phyloP scores from a whole-genome alignment of 1,139 yeast species.

The Suhomyces chickasaworum region DNA sequence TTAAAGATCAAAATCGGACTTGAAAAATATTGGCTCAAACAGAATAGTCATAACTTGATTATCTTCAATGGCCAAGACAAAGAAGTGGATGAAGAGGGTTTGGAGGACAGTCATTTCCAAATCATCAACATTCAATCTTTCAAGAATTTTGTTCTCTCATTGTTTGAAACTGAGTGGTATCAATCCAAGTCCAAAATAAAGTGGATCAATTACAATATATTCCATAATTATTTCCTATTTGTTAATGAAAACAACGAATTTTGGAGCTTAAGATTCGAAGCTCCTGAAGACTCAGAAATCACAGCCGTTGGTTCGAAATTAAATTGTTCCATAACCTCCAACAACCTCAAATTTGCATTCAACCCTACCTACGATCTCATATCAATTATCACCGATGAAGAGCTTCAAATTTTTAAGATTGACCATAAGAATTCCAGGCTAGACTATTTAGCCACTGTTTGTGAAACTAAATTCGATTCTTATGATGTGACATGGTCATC shows the following conservation, averaged over 20 bases:
- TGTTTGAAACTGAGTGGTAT: conserved; percentile 38
- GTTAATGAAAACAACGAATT: conserved; percentile 32
- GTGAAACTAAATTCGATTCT: conserved; percentile 8
- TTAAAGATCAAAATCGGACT: conserved; percentile 41
- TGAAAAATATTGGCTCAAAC: conserved; percentile 39
- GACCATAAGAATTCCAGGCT: conserved; percentile 12
- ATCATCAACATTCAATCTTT: conserved; percentile 37
- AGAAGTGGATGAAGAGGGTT: conserved; percentile 8
- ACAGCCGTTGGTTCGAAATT: conserved; percentile 9
- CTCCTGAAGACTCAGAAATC: conserved; percentile 6
- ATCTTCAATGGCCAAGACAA: conserved; percentile 30
- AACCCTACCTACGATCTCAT: conserved; percentile 33
- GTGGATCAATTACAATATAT: conserved; percentile 29
- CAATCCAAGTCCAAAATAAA: conserved; percentile 21
- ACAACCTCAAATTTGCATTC: conserved; percentile 17
- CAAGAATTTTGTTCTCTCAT: conserved; percentile 32
- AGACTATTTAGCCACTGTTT: conserved; percentile 18
- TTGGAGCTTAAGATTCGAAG: conserved; percentile 30
- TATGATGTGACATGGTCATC: conserved; percentile 33
- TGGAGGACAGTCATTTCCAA: conserved; percentile 27
- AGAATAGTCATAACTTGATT: conserved; percentile 42
- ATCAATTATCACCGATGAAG: conserved; percentile 17
- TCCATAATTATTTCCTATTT: conserved; percentile 34
- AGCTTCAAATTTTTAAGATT: conserved; percentile 20
- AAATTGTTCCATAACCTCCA: not conserved